These are phyloP conservation scores for Phascolomyces articulosus DNA, from an alignment of 371 early-diverging fungal genomes.

Conservation along the genomic window DNA sequence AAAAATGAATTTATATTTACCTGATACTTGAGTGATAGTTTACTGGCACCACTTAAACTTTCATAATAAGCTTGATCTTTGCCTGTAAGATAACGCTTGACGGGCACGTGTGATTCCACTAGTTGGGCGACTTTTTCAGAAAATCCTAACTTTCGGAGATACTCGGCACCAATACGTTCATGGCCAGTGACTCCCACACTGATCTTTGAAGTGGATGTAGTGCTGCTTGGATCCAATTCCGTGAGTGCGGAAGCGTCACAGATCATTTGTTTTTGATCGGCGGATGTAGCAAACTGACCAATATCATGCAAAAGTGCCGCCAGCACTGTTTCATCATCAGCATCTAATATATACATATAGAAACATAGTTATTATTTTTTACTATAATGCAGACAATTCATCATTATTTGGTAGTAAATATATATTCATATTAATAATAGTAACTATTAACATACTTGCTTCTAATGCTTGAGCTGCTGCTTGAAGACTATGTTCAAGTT, in stretches of 20 bases:
- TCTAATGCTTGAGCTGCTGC: constrained; percentile 48
- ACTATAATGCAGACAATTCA: no score
- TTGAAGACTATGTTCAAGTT: constrained; percentile 58
- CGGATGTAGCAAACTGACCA: constrained; percentile 54
- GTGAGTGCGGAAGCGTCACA: constrained; percentile 33
- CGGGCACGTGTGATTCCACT: constrained; percentile 59
- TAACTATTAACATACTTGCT: constrained; percentile 16
- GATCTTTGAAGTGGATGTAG: constrained; percentile 5
- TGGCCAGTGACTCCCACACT: constrained; percentile 55
- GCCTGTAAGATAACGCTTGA: constrained; percentile 57
- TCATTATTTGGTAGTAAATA: not conserved
- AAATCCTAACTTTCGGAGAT: constrained; percentile 52
- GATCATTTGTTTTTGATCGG: constrained; percentile 50
- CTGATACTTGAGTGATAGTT: constrained; percentile 57
- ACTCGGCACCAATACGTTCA: constrained; percentile 55
- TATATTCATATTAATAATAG: not conserved
- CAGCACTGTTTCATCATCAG: constrained; percentile 55
- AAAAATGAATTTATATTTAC: no score
- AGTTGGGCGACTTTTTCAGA: constrained; percentile 49
- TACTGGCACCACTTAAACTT: constrained; percentile 48
- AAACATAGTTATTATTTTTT: not conserved
- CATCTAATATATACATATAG: constrained; percentile 13
- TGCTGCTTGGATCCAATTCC: constrained; percentile 23
- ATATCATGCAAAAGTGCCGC: constrained; percentile 62
- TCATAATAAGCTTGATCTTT: constrained; percentile 47